Evolutionary conservation across 345 rosid species (phyloP), one percentile per base, ranked within the genome.

Genomic region (Noccaea caerulescens): DNA sequence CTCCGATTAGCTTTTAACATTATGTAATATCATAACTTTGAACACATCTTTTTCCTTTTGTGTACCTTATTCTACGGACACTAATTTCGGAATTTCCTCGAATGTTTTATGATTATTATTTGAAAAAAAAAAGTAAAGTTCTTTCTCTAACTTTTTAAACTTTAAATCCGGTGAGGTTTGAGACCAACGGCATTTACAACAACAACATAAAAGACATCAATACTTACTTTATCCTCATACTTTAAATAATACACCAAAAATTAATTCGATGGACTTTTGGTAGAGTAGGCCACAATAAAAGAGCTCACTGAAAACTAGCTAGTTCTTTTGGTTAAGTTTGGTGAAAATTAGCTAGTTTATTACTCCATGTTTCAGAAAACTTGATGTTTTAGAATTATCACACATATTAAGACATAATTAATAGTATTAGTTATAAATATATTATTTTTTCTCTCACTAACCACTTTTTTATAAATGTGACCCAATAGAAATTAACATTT

Each of bases 1-100:
- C 6, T 66, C 57, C 54, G 34, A 32, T 9, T n/a, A 66, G 47
- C 61, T 66, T 13, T 58, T 10, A 58, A 14, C 56, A 66, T 51
- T 58, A 44, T 73, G 77, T 50, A 32, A 73, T 66, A 14, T 49
- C 43, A 58, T 59, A 50, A 23, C 67, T 52, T 59, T 43, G 34
- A 47, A 67, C 25, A 53, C 63, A 51, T 42, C 3, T 27, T 23
- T 16, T 6, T 43, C 45, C 38, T 47, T 36, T 38, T 47, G 14
- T 73, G 60, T 73, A 49, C 66, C 77, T 58, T 73, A 41, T 27
- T 58, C 66, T 66, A 58, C 59, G 66, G 52, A 73, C 78, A 59
- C 36, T 74, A 23, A 67, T 66, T 67, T 74, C 56, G 68, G 57
- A 66, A 42, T 73, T 58, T 58, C 18, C 53, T 73, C 46, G 4